phyloP scores from a whole-genome alignment of 2,329 filamentous ascomycete genomes.

The Apiospora pterosperma region DNA sequence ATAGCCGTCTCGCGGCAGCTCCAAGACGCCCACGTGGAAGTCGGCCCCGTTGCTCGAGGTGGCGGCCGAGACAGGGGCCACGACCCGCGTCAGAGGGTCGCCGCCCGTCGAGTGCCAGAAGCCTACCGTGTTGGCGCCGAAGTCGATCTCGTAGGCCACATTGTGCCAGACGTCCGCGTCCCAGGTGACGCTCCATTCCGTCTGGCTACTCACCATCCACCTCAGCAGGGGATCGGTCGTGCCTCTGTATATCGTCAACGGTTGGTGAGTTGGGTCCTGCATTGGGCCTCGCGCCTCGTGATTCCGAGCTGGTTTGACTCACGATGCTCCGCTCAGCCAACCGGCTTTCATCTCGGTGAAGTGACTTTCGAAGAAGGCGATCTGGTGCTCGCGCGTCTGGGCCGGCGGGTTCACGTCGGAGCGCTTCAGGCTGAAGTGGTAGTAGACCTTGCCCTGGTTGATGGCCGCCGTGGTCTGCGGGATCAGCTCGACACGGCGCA shows the following conservation, averaged over 20 bases:
- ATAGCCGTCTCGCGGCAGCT: conserved; percentile 57
- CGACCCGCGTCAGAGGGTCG: conserved; percentile 54
- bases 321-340: conserved; percentile 61
- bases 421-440: conserved; percentile 68
- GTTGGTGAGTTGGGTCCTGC: too few species aligned
- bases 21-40: conserved; percentile 69
- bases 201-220: conserved; percentile 53
- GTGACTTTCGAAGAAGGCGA: conserved; percentile 62
- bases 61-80: conserved; percentile 52
- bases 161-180: conserved; percentile 68
- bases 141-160: conserved; percentile 73
- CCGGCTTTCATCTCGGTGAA: conserved; percentile 74
- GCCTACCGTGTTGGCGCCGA: conserved; percentile 56
- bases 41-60: conserved; percentile 55
- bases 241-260: too few species aligned
- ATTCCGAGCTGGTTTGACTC: conserved; percentile 63
- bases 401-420: conserved; percentile 57
- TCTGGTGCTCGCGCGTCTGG: conserved; percentile 67
- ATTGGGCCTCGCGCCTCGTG: conserved; percentile 40
- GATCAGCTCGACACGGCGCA: conserved; percentile 73
- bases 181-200: conserved; percentile 40
- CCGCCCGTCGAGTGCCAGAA: conserved; percentile 69
- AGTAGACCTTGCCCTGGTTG: conserved; percentile 64
- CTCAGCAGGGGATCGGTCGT: conserved; percentile 51
- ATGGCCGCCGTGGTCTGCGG: conserved; percentile 65